Evolutionary conservation across 2,329 filamentous ascomycete species (phyloP).

Genomic region (Arthrobotrys pseudoclavata): DNA sequence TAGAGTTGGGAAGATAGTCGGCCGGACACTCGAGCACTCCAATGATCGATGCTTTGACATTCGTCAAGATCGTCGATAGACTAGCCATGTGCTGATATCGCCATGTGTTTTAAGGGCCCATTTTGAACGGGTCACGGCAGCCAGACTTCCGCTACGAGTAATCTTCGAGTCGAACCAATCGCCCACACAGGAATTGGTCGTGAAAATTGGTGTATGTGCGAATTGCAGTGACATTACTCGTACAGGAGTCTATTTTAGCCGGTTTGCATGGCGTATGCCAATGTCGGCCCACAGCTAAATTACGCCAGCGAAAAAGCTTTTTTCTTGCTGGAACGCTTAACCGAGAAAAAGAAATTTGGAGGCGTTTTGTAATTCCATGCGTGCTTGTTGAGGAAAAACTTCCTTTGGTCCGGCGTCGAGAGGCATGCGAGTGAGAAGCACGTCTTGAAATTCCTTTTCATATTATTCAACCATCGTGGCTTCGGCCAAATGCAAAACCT

Average conservation of each 20-base stretch:
- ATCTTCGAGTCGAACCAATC: constrained; percentile 2
- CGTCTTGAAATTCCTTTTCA: constrained; percentile 44
- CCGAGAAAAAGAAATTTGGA: constrained; percentile 58
- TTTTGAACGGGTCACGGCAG: constrained; percentile 32
- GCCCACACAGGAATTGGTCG: constrained; percentile 15
- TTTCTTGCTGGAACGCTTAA: constrained; percentile 48
- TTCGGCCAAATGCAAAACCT: constrained; percentile 56
- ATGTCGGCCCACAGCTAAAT: constrained; percentile 51
- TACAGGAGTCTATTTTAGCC: constrained; percentile 39
- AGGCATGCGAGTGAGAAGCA: constrained; percentile 40
- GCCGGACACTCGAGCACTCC: background rate
- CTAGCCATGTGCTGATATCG: constrained; percentile 50
- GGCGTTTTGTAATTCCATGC: constrained; percentile 28
- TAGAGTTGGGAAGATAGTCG: background rate
- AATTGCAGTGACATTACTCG: constrained; percentile 29
- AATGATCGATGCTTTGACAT: constrained; percentile 44
- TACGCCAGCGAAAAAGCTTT: constrained; percentile 60
- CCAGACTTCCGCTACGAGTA: constrained; percentile 14
- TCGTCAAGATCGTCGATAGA: constrained; percentile 47
- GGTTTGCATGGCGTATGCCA: constrained; percentile 60
- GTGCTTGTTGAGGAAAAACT: constrained; percentile 33
- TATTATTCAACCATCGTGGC: constrained; percentile 56
- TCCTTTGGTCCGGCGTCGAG: constrained; percentile 52
- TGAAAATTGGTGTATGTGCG: background rate
- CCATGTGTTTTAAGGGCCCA: constrained; percentile 30